Evolutionary conservation across 1,139 yeast species (phyloP).

Genomic region (Geotrichum aggregatum): DNA sequence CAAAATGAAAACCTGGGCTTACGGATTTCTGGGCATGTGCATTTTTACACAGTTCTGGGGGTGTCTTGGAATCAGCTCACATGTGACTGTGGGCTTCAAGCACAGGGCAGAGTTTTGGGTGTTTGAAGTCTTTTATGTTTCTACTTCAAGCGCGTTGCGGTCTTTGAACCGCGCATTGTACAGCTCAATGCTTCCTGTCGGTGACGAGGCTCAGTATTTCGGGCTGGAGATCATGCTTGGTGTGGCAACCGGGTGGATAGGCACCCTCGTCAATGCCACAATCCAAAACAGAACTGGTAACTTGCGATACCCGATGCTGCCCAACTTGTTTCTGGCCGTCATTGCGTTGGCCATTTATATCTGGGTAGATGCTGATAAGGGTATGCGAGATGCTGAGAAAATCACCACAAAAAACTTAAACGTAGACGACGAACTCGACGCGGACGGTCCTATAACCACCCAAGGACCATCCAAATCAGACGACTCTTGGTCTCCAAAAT

Average conservation of each 20-base stretch:
- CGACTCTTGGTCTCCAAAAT: too few species aligned
- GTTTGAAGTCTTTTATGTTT: slow-evolving; percentile 42
- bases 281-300: slow-evolving; percentile 46
- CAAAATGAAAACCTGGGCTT: slow-evolving; percentile 41
- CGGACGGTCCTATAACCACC: too few species aligned
- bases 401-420: background rate
- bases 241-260: slow-evolving; percentile 47
- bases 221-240: slow-evolving; percentile 47
- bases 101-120: slow-evolving; percentile 48
- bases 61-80: slow-evolving; percentile 40
- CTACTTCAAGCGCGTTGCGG: slow-evolving; percentile 42
- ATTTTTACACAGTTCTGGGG: slow-evolving; percentile 46
- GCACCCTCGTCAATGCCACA: slow-evolving; percentile 42
- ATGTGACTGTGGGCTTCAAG: slow-evolving; percentile 42
- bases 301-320: slow-evolving; percentile 43
- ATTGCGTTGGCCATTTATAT: slow-evolving; percentile 35
- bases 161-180: slow-evolving; percentile 43
- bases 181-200: slow-evolving; percentile 44
- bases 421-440: too few species aligned
- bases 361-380: slow-evolving; percentile 40
- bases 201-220: slow-evolving; percentile 47
- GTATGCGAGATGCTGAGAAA: slow-evolving; percentile 29
- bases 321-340: slow-evolving; percentile 40
- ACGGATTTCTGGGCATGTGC: slow-evolving; percentile 38
- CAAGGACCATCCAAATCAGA: too few species aligned